A percentile compares a stretch with the other conserved stretches of the same genome.
These are phyloP conservation scores for Aspergillus candidus DNA, from an alignment of 2,329 filamentous ascomycete species.

Conservation along the genomic window DNA sequence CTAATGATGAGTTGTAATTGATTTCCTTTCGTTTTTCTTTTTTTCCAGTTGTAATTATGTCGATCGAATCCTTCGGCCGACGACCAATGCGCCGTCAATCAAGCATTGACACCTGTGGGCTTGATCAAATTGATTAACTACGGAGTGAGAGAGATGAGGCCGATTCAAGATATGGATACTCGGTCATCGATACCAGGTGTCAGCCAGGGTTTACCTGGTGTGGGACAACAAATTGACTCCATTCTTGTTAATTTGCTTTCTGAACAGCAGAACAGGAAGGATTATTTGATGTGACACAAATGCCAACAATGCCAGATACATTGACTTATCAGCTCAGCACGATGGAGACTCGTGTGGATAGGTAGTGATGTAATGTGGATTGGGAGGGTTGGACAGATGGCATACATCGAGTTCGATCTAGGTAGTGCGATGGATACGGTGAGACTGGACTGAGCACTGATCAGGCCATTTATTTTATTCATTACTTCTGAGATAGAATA, in stretches of 20 bases:
- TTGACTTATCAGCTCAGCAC: not conserved
- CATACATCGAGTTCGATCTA: not conserved
- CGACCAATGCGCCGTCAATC: conserved; percentile 3
- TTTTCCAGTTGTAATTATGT: not conserved
- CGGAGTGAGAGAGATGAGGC: too few species aligned
- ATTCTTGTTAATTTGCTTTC: not conserved
- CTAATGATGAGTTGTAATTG: too few species aligned
- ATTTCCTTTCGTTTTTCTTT: too few species aligned
- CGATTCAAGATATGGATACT: too few species aligned
- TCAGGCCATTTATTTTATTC: not conserved
- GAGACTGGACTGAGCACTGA: not conserved
- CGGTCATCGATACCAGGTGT: too few species aligned
- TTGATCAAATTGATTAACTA: too few species aligned
- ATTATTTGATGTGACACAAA: not conserved
- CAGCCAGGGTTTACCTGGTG: too few species aligned
- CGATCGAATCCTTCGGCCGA: not conserved
- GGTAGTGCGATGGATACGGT: not conserved
- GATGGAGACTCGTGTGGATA: conserved; percentile 1
- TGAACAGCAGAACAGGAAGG: not conserved
- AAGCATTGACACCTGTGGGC: not conserved
- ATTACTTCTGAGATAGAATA: not conserved
- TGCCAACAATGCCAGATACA: not conserved
- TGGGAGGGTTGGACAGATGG: too few species aligned
- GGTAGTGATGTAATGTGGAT: not conserved
- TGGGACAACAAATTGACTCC: too few species aligned